phyloP scores from a whole-genome alignment of 1,284 basidiomycete genomes.

The Marasmius oreades region DNA sequence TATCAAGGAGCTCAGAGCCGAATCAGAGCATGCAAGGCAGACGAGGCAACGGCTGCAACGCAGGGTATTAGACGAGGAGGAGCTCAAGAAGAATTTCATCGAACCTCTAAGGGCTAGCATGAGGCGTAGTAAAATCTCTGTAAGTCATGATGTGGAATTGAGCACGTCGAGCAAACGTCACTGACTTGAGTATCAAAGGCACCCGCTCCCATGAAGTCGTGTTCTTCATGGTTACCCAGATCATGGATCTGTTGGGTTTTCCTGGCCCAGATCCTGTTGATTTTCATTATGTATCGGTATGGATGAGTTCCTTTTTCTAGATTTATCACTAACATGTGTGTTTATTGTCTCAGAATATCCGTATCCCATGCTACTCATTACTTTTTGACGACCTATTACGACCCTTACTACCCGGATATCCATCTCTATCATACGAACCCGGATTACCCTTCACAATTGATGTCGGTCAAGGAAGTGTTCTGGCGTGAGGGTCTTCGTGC shows the following conservation, averaged over 20 bases:
- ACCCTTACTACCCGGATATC: constrained; percentile 69
- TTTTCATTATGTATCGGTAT: constrained; percentile 38
- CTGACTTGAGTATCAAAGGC: constrained; percentile 6
- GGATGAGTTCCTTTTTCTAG: constrained; percentile 10
- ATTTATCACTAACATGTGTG: constrained; percentile 8
- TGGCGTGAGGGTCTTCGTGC: constrained; percentile 28
- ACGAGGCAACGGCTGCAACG: constrained; percentile 44
- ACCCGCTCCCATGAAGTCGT: constrained; percentile 10
- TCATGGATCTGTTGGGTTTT: constrained; percentile 25
- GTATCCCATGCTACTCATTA: constrained; percentile 26
- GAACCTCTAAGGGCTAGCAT: constrained; percentile 34
- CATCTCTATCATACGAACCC: constrained; percentile 50
- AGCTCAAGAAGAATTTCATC: constrained; percentile 30
- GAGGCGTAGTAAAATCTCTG: constrained; percentile 31
- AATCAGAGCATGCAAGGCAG: constrained; percentile 49
- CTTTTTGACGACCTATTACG: constrained; percentile 62
- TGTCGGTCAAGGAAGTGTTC: constrained; percentile 24
- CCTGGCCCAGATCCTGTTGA: constrained; percentile 29
- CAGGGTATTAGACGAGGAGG: constrained; percentile 35
- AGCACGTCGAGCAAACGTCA: not conserved
- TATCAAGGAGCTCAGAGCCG: constrained; percentile 48
- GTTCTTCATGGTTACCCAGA: constrained; percentile 9
- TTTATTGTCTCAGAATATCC: constrained; percentile 29
- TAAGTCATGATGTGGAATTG: constrained; percentile 18
- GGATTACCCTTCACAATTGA: constrained; percentile 34